Evolutionary conservation across 208 protist species (phyloP), one percentile per base, ranked within the genome.

Genomic region (Leishmania martiniquensis): DNA sequence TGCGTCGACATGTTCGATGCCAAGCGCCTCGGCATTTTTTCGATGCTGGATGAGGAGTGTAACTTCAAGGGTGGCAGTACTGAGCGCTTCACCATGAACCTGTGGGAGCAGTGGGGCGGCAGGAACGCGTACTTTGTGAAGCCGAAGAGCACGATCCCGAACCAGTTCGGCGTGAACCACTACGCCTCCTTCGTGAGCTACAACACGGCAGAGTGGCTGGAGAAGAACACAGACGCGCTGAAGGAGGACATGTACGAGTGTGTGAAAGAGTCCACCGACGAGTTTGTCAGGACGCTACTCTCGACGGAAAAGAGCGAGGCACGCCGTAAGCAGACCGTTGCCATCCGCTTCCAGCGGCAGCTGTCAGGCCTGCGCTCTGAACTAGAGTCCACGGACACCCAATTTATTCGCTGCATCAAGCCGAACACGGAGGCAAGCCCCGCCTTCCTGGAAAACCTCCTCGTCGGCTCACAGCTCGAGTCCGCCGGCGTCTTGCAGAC

Each of bases 361-460:
- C 90, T 98, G 34, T 67, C 68, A 9, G 78, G 85, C 29, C 85
- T 98, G 10, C 91, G 94, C 76, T 68, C 25, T 2, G 87, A 93
- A 67, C 88, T 98, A 55, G 87, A 95, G 85, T 91, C 88, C 29
- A 97, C 96, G 22, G 86, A 97, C 75, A 96, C 95, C n/a, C 94
- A 98, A 70, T 98, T 98, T 78, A 96, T 98, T 39, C 91, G 97
- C 45, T 98, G 95, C 89, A 97, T 98, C 77, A 98, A 97, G 79
- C 96, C 97, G 7, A 98, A 98, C 84, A 87, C 85, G 82, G 76
- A 87, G 25, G 90, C 93, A 34, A 90, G 83, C 66, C 87, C 94
- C 29, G 39, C 75, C 6, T 76, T 84, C 34, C 84, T 97, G 12
- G 88, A 96, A 71, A 97, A 94, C 82, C 62, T 59, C 57, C 75